Evolutionary conservation across 805 yeast genomes (phyloP), one percentile per base, ranked within the genome.

Genomic region (Myxozyma nipponensis): DNA sequence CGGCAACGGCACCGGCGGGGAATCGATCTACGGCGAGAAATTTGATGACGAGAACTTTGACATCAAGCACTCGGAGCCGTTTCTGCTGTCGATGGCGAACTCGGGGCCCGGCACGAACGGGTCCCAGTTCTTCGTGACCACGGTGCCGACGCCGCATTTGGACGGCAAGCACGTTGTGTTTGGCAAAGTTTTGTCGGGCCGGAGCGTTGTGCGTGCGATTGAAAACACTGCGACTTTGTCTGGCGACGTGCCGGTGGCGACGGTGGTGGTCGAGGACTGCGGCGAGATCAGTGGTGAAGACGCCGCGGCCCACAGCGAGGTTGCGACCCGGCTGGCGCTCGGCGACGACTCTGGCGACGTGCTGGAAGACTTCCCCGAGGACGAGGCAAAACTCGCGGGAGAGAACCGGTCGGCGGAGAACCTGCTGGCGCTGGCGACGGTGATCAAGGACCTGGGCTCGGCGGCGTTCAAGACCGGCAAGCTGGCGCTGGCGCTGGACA

Each of bases 151-250:
- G 1, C 96, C 98, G 4, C 98, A 91, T 69, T 77, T 93, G 59
- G 91, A 93, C 66, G 95, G 91, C 23, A 91, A 91, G 68, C 98
- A 93, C 67, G 97, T 90, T 46, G 98, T 93, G 2, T 93, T 93
- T 66, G 98, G 98, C 56, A 81, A 85, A 67, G 89, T 93, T 35
- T 69, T 91, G 44, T 32, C 46, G 3, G 63, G 63, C 18, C 56
- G 57, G 46, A 49, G 59, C 4, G 42, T 62, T 18, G 59, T 61
- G 6, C 81, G 95, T 58, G 74, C 77, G 49, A 75, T 93, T 54
- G 99, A 93, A 69, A 76, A 80, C 62, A 71, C 75, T 35, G 78
- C 78, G 53, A 86, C 88, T 24, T 83, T 75, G 37, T 71, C 72
- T 2, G 74, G 71, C 37, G 97, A 91, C 66, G 79, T 75, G 62